Base-by-base conservation (phyloP, 2,329 filamentous ascomycete genomes). In the Arachnopeziza araneosa region DNA sequence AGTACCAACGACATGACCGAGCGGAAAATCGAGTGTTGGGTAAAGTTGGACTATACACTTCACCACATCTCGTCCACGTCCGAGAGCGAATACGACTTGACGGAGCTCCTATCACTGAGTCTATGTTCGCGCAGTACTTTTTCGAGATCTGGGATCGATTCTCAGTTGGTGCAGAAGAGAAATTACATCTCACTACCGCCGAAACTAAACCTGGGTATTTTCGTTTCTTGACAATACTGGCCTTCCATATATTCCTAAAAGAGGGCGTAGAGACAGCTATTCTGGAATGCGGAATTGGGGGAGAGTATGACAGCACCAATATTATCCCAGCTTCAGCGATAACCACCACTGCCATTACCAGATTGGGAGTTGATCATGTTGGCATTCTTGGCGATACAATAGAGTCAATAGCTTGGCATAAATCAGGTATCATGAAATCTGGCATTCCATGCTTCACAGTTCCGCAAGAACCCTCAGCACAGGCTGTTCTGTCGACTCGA, bases 351-450 rank as follows among this genome's bases (percentile, higher is more conserved):
- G 87, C 86, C 0, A 86, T 97, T 48, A 87, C 91, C 22, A 91
- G 88, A 69, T 74, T 97, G 51, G 92, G 91, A 2, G 88, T 96
- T 62, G 93, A 97, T 68, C 93, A 97, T 73, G 86, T 88, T 0
- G 85, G 82, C 4, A 86, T 96, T 80, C 79, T 97, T 44, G 93
- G 93, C 12, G 80, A 83, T 48, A 93, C 91, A 0, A 82, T 93
- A 55, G 86, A 89, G 59, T 79, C 91, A 69, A 96, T 96, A 65
- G 87, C 92, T 2, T 96, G 92, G 93, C 90, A 96, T 72, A 97
- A 97, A 74, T 88, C 87, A 7, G 93, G 93, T 0, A 90, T 97
- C 52, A 88, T 96, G 72, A 96, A 96, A 73, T 56, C 74, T 0
- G 84, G 83, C 0, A 81, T 81, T 4, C 79, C 81, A 24, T 85